Conservation (phyloP, 2,329 filamentous ascomycete genomes). For the Huntiella omanensis region DNA sequence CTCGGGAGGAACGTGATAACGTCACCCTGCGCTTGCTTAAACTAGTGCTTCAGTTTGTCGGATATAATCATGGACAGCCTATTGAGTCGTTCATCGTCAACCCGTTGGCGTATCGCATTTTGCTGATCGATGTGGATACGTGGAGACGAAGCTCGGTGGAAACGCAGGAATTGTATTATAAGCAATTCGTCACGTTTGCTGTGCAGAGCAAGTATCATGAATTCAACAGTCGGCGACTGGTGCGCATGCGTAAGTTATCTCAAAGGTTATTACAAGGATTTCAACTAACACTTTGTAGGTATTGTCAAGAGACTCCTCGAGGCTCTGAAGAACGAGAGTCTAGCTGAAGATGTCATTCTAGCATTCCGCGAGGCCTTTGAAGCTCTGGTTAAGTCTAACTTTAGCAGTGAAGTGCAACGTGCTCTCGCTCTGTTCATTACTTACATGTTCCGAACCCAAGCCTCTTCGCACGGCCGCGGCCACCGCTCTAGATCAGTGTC, state of each 20-base stretch:
- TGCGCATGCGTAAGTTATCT: conserved; percentile 61
- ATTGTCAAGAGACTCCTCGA: conserved; percentile 82
- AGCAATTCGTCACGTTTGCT: conserved; percentile 75
- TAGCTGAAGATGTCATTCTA: conserved; percentile 51
- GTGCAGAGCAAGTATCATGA: conserved; percentile 79
- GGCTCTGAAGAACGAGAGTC: conserved; percentile 67
- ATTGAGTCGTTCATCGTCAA: conserved; percentile 89
- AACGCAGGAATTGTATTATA: conserved; percentile 79
- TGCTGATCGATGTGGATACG: conserved; percentile 82
- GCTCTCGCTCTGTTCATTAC: conserved; percentile 84
- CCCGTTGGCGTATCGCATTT: conserved; percentile 76
- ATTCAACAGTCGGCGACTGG: conserved; percentile 75
- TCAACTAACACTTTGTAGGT: conserved; percentile 29
- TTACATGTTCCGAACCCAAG: conserved; percentile 56
- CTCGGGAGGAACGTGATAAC: conserved; percentile 33
- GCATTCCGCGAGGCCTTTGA: conserved; percentile 66
- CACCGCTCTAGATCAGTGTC: conserved; percentile 3
- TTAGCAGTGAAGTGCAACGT: conserved; percentile 69
- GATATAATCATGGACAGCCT: conserved; percentile 63
- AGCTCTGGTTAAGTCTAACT: conserved; percentile 59
- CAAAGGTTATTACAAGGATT: background rate
- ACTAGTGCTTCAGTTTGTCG: conserved; percentile 68
- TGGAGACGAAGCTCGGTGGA: conserved; percentile 65
- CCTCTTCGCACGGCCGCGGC: conserved; percentile 7
- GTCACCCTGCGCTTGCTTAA: conserved; percentile 48